These are phyloP conservation scores for Beauveria varroae DNA, from an alignment of 2,329 filamentous ascomycete genomes.

Conservation along the genomic window DNA sequence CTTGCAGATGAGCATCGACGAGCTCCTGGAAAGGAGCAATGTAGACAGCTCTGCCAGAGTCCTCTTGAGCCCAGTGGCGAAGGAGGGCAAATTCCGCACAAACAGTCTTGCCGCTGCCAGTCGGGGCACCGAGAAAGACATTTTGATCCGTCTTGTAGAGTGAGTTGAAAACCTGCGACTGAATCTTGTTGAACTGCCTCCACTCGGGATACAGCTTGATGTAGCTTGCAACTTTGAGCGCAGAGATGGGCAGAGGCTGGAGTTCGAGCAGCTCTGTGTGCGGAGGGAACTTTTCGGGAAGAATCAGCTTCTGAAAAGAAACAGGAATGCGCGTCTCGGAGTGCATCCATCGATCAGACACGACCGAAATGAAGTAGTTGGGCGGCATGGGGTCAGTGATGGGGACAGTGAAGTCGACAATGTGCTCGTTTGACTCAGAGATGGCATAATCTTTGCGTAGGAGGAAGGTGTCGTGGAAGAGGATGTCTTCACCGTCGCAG, in stretches of 20 bases:
- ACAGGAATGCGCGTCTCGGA: slow-evolving; percentile 89
- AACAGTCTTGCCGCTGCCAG: slow-evolving; percentile 92
- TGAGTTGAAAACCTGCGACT: slow-evolving; percentile 95
- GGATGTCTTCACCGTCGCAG: slow-evolving; percentile 90
- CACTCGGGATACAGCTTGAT: slow-evolving; percentile 74
- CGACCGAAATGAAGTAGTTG: slow-evolving; percentile 93
- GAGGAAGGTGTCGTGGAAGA: slow-evolving; percentile 92
- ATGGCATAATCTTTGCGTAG: slow-evolving; percentile 82
- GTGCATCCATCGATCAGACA: slow-evolving; percentile 98
- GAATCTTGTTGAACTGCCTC: slow-evolving; percentile 91
- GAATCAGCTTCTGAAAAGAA: slow-evolving; percentile 87
- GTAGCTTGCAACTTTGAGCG: slow-evolving; percentile 80
- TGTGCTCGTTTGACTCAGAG: slow-evolving; percentile 81
- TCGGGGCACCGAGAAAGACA: slow-evolving; percentile 85
- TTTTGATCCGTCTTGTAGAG: slow-evolving; percentile 88
- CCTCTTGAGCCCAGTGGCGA: slow-evolving; percentile 64
- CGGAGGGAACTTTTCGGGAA: slow-evolving; percentile 91
- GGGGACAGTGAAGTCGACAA: slow-evolving; percentile 92
- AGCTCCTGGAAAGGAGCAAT: slow-evolving; percentile 92
- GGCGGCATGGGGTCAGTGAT: slow-evolving; percentile 97
- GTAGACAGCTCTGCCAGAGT: slow-evolving; percentile 73
- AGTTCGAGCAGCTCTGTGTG: slow-evolving; percentile 89
- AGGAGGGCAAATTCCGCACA: slow-evolving; percentile 92
- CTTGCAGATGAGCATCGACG: slow-evolving; percentile 70
- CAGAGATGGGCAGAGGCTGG: slow-evolving; percentile 81